Percentiles rank a stretch among this genome's conserved stretches.
Conservation (phyloP, 2,329 filamentous ascomycete genomes). For the Chaetomium sp. region DNA sequence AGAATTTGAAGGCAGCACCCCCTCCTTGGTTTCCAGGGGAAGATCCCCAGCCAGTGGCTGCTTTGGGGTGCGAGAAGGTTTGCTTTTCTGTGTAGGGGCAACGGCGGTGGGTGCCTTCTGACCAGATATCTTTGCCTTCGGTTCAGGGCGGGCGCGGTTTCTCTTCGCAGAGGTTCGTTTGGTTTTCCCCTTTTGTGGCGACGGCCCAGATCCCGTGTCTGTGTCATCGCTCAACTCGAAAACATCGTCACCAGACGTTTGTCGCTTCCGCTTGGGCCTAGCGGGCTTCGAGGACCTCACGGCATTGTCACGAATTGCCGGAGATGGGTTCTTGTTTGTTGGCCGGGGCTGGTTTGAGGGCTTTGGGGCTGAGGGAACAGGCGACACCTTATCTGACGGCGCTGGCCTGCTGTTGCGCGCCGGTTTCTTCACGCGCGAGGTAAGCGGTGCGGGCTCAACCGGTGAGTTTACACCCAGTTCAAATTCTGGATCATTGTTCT, state of each 20-base stretch:
- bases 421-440: no score
- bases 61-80: background rate
- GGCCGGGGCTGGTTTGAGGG: background rate
- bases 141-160: background rate
- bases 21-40: background rate
- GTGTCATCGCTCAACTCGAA: constrained; percentile 9
- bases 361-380: no score
- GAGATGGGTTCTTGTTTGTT: background rate
- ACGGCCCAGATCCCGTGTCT: constrained; percentile 1
- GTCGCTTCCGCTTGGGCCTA: background rate
- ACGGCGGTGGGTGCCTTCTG: no score
- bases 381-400: no score
- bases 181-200: constrained; percentile 1
- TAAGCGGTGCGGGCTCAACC: no score
- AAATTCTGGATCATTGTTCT: no score
- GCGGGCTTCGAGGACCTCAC: background rate
- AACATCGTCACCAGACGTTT: background rate
- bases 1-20: no score
- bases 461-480: no score
- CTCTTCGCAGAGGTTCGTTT: background rate
- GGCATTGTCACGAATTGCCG: background rate
- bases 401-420: no score
- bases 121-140: background rate
- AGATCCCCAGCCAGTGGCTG: background rate
- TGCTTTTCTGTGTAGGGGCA: background rate